Evolutionary conservation across 2,329 filamentous ascomycete species (phyloP).

Genomic region (Sclerotinia spermophila): DNA sequence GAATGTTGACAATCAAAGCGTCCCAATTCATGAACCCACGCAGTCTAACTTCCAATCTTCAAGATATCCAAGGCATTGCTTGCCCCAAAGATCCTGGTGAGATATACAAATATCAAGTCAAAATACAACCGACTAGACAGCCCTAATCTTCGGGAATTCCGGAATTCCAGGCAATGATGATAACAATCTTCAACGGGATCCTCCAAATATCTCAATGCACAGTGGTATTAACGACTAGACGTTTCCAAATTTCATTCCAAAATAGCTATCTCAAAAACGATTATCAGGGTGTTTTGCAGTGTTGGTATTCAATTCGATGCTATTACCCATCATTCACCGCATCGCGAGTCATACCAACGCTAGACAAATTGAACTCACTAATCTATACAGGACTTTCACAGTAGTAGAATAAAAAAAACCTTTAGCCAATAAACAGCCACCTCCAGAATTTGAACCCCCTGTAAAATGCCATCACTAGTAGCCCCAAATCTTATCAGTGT

Average conservation of each 20-base stretch:
- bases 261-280: background rate
- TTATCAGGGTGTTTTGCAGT: background rate
- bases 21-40: no score
- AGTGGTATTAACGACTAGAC: background rate
- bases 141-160: background rate
- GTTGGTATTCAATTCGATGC: background rate
- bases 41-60: no score
- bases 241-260: background rate
- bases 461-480: background rate
- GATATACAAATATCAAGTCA: background rate
- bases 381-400: background rate
- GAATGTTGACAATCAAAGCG: no score
- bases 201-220: background rate
- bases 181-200: background rate
- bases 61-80: no score
- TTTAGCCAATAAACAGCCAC: background rate
- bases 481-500: background rate
- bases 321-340: background rate
- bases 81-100: no score
- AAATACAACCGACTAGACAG: background rate
- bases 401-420: background rate
- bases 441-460: background rate
- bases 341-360: background rate
- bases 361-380: background rate
- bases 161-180: background rate